A percentile compares a stretch with the other conserved stretches of the same genome.
These are phyloP conservation scores for Aspergillus fijiensis DNA, from an alignment of 2,329 filamentous ascomycete genomes.

Conservation along the genomic window DNA sequence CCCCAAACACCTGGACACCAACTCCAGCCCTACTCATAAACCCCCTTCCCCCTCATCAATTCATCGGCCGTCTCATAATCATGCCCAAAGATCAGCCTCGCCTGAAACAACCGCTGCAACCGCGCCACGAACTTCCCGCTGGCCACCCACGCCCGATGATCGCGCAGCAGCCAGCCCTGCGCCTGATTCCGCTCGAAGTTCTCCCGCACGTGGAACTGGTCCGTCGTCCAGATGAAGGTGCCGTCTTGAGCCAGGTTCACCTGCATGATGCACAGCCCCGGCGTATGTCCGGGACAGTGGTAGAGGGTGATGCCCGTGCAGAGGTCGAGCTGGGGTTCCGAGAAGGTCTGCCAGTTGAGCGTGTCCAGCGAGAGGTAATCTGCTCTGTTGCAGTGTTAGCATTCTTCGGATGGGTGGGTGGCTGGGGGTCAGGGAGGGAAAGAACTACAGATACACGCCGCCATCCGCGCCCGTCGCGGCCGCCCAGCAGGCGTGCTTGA, in stretches of 20 bases:
- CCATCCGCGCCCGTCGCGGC: slow-evolving; percentile 44
- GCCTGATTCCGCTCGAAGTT: slow-evolving; percentile 38
- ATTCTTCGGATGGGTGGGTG: too few relatives aligned
- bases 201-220: slow-evolving; percentile 43
- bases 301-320: slow-evolving; percentile 42
- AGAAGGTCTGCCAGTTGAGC: slow-evolving; percentile 48
- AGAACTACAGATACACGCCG: slow-evolving; percentile 38
- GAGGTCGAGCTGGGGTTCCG: slow-evolving; percentile 40
- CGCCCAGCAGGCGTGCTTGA: slow-evolving; percentile 49
- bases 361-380: slow-evolving; percentile 36
- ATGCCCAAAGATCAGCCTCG: slow-evolving; percentile 35
- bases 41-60: slow-evolving; percentile 6
- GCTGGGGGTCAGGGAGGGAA: too few relatives aligned
- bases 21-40: slow-evolving; percentile 2
- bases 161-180: slow-evolving; percentile 39
- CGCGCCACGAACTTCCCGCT: slow-evolving; percentile 36
- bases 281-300: slow-evolving; percentile 40
- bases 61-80: slow-evolving; percentile 18
- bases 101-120: slow-evolving; percentile 32
- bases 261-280: slow-evolving; percentile 38
- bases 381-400: too few relatives aligned
- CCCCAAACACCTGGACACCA: too few relatives aligned
- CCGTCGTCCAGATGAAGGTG: slow-evolving; percentile 44
- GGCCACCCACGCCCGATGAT: slow-evolving; percentile 40
- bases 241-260: slow-evolving; percentile 37